These are phyloP conservation scores for Talaromyces atroroseus DNA, from an alignment of 2,329 filamentous ascomycete species.

Conservation along the genomic window DNA sequence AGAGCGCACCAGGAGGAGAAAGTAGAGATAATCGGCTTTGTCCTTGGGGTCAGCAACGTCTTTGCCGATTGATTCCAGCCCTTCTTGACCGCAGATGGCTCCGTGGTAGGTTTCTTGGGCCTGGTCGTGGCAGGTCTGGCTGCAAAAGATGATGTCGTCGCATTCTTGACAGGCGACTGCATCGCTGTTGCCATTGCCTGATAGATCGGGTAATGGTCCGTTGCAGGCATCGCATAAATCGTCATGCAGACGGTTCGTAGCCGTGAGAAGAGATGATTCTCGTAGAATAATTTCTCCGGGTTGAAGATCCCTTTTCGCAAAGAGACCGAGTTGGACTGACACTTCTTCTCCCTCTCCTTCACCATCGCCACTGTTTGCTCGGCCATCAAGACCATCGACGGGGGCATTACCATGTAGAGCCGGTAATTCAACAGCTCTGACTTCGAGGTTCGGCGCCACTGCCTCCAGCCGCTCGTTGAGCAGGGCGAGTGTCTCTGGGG, in stretches of 20 bases:
- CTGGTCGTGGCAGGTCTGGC: slow-evolving; percentile 49
- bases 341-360: slow-evolving; percentile 31
- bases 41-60: slow-evolving; percentile 54
- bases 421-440: slow-evolving; percentile 70
- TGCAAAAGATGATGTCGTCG: slow-evolving; percentile 57
- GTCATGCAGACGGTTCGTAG: slow-evolving; percentile 82
- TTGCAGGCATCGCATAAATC: slow-evolving; percentile 87
- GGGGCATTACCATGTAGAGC: slow-evolving; percentile 49
- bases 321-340: slow-evolving; percentile 76
- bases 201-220: slow-evolving; percentile 59
- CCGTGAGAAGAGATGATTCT: slow-evolving; percentile 82
- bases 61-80: slow-evolving; percentile 53
- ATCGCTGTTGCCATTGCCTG: neutral
- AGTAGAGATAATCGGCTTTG: slow-evolving; percentile 55
- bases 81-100: slow-evolving; percentile 51
- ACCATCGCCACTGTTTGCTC: slow-evolving; percentile 10
- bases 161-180: slow-evolving; percentile 50
- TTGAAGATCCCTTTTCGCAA: slow-evolving; percentile 74
- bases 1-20: slow-evolving; percentile 53
- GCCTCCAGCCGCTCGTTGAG: slow-evolving; percentile 65
- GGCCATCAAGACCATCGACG: slow-evolving; percentile 10
- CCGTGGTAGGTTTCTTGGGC: slow-evolving; percentile 54
- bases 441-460: slow-evolving; percentile 76
- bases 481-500: slow-evolving; percentile 52
- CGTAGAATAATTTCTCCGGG: slow-evolving; percentile 71